A percentile compares a stretch with the other conserved stretches of the same genome.
phyloP scores from a whole-genome alignment of 2,329 filamentous ascomycete species.

The Aureobasidium melanogenum region DNA sequence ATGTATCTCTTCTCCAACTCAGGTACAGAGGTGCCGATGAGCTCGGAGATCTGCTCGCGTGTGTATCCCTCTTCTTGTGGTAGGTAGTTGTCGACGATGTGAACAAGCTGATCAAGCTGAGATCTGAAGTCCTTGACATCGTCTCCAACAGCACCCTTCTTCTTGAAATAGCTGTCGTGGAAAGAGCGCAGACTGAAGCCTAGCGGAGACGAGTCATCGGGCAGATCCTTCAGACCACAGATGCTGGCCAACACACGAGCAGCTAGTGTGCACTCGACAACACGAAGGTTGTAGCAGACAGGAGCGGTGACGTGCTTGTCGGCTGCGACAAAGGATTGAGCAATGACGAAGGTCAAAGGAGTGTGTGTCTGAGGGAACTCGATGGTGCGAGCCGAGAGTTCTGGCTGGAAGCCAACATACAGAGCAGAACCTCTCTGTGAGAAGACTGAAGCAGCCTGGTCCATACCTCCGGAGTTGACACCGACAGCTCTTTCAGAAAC shows the following conservation, averaged over 20 bases:
- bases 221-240: constrained; percentile 53
- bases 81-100: constrained; percentile 61
- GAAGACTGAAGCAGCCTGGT: constrained; percentile 93
- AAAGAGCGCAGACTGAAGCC: constrained; percentile 78
- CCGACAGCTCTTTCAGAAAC: constrained; percentile 90
- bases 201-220: constrained; percentile 71
- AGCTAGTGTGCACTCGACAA: constrained; percentile 89
- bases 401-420: constrained; percentile 81
- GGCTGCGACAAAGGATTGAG: constrained; percentile 85
- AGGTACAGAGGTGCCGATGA: constrained; percentile 58
- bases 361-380: constrained; percentile 72
- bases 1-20: constrained; percentile 73
- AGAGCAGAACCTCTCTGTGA: constrained; percentile 77
- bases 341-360: constrained; percentile 84
- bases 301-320: constrained; percentile 93
- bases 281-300: constrained; percentile 91
- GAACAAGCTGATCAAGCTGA: constrained; percentile 66
- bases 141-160: constrained; percentile 38
- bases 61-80: constrained; percentile 78
- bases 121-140: constrained; percentile 40
- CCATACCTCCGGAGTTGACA: constrained; percentile 97
- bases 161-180: constrained; percentile 69
- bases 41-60: constrained; percentile 68
- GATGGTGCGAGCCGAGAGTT: constrained; percentile 66
- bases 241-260: constrained; percentile 57